Evolutionary conservation across 2,329 filamentous ascomycete genomes (phyloP).

Genomic region (Paecilomyces dactylethromorphus): DNA sequence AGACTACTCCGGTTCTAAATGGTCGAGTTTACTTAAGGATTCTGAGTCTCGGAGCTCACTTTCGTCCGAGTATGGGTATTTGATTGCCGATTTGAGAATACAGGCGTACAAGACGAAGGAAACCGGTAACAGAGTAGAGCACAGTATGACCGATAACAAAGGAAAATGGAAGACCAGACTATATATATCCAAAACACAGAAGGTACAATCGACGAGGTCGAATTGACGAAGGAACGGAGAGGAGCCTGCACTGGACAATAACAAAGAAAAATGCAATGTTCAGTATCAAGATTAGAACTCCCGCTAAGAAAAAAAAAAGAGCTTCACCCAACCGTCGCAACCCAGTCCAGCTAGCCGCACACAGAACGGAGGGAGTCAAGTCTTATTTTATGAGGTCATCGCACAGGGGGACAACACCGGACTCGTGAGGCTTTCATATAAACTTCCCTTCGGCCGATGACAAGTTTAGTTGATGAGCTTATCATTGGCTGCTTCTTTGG

Average conservation of each 20-base stretch:
- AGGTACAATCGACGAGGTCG: neutral
- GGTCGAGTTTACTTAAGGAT: neutral
- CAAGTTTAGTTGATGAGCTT: slow-evolving; percentile 23
- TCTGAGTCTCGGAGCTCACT: neutral
- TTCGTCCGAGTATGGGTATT: neutral
- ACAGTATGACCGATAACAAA: neutral
- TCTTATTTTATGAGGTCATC: neutral
- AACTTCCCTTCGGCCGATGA: neutral
- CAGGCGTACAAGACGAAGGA: neutral
- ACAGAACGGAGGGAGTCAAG: neutral
- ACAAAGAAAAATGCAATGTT: neutral
- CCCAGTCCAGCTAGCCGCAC: neutral
- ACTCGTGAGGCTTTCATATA: neutral
- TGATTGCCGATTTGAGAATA: neutral
- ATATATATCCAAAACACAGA: neutral
- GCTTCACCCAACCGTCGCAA: neutral
- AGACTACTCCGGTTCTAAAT: neutral
- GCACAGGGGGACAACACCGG: neutral
- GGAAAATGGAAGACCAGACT: neutral
- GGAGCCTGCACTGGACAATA: neutral
- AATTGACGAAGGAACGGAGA: neutral
- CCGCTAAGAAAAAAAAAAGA: neutral
- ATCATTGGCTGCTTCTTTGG: slow-evolving; percentile 50
- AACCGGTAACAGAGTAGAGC: neutral
- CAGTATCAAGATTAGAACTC: neutral